Conservation (phyloP, 208 protist genomes). For the Wallacemonas sp. region DNA sequence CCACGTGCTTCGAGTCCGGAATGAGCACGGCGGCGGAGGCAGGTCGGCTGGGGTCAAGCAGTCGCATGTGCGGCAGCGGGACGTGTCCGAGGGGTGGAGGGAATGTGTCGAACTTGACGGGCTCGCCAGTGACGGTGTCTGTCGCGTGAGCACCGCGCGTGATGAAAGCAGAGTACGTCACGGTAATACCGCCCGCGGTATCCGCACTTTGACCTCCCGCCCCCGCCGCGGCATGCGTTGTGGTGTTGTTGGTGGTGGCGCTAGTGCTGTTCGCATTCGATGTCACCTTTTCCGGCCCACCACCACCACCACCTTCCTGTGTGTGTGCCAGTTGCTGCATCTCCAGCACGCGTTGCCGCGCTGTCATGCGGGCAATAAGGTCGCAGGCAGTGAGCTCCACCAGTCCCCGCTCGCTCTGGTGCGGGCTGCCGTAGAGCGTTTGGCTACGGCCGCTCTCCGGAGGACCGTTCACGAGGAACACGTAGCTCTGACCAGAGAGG, state of each 20-base stretch:
- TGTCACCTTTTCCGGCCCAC: too few species aligned
- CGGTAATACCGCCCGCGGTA: slow-evolving; percentile 38
- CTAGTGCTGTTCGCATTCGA: too few species aligned
- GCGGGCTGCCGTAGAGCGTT: slow-evolving; percentile 85
- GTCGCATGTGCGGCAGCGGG: slow-evolving; percentile 68
- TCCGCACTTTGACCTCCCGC: slow-evolving; percentile 2
- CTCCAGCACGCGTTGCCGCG: slow-evolving; percentile 16
- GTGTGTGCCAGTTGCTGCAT: slow-evolving; percentile 1
- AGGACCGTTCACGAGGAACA: slow-evolving; percentile 76
- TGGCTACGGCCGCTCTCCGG: slow-evolving; percentile 82
- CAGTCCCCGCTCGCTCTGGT: slow-evolving; percentile 76
- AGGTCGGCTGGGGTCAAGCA: slow-evolving; percentile 43
- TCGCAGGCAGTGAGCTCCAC: slow-evolving; percentile 79
- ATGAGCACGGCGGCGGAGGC: slow-evolving; percentile 56
- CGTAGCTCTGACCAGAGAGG: slow-evolving; percentile 79
- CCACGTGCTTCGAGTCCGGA: slow-evolving; percentile 65
- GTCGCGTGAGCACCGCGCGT: slow-evolving; percentile 59
- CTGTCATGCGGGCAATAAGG: slow-evolving; percentile 51
- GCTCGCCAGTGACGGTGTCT: slow-evolving; percentile 57
- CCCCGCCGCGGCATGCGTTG: background rate
- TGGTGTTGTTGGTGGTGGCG: too few species aligned
- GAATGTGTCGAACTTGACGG: slow-evolving; percentile 71
- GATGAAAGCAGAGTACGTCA: slow-evolving; percentile 83
- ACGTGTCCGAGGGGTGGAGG: slow-evolving; percentile 71
- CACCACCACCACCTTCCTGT: background rate